These are phyloP conservation scores for Mucor lusitanicus DNA, from an alignment of 371 early-diverging fungal species.

Conservation along the genomic window DNA sequence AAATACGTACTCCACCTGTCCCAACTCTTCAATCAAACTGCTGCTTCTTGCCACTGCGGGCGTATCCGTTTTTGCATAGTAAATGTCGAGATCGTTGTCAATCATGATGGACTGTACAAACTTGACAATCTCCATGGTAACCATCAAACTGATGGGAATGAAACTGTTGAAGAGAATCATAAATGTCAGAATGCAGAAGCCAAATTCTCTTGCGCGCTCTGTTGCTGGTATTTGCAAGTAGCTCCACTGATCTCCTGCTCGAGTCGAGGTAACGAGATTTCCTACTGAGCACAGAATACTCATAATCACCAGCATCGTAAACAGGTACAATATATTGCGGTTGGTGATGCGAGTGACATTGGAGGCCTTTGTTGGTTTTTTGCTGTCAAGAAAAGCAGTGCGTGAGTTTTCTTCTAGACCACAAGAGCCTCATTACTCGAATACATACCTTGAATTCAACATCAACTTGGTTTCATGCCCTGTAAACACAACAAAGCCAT, in stretches of 20 bases:
- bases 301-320: conserved; percentile 81
- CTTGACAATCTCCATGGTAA: conserved; percentile 92
- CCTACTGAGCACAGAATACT: conserved; percentile 83
- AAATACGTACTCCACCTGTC: conserved; percentile 87
- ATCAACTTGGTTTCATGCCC: conserved; percentile 91
- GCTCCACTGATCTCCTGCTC: conserved; percentile 22
- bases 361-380: conserved; percentile 51
- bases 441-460: conserved; percentile 72
- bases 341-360: conserved; percentile 89
- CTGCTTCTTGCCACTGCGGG: conserved; percentile 87
- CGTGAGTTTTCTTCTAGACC: neutral
- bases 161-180: conserved; percentile 89
- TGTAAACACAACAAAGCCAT: conserved; percentile 81
- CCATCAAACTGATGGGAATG: conserved; percentile 90
- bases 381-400: conserved; percentile 24
- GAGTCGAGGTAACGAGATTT: conserved; percentile 51
- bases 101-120: conserved; percentile 80
- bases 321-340: conserved; percentile 89
- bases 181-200: conserved; percentile 78
- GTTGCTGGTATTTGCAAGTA: conserved; percentile 32
- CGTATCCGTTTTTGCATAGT: conserved; percentile 80
- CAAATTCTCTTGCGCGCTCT: conserved; percentile 53
- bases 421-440: neutral
- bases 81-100: conserved; percentile 83
- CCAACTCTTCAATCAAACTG: conserved; percentile 92